phyloP scores from a whole-genome alignment of 1,284 basidiomycete genomes.

The Volvariella volvacea region DNA sequence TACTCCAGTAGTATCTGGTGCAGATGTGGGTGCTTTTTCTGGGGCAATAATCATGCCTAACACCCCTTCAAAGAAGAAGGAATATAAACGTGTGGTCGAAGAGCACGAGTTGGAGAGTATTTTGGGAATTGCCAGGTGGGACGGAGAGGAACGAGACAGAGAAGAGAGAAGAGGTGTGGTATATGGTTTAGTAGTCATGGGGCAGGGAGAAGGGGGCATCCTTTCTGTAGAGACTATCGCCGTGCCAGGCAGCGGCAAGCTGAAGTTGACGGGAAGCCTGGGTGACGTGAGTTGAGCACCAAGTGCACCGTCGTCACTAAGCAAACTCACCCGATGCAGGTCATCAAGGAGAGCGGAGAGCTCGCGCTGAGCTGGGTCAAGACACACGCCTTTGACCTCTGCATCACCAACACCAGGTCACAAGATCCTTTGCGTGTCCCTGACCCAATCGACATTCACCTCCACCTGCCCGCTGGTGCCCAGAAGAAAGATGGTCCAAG shows the following conservation, averaged over 20 bases:
- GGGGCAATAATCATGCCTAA: conserved; percentile 7
- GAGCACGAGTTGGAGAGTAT: conserved; percentile 78
- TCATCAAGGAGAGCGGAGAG: conserved; percentile 87
- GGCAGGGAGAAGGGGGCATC: conserved; percentile 83
- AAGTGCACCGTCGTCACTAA: neutral
- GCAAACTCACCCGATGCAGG: conserved; percentile 28
- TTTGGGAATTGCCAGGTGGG: conserved; percentile 77
- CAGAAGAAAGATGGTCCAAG: conserved; percentile 90
- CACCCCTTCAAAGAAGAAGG: conserved; percentile 13
- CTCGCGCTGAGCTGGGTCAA: conserved; percentile 86
- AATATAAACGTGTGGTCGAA: conserved; percentile 62
- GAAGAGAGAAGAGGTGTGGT: conserved; percentile 69
- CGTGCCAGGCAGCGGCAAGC: conserved; percentile 62
- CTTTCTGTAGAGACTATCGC: conserved; percentile 76
- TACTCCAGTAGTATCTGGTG: neutral
- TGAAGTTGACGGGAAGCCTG: conserved; percentile 78
- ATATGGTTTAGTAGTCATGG: conserved; percentile 85
- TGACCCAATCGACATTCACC: conserved; percentile 71
- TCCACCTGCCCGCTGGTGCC: conserved; percentile 84
- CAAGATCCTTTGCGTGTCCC: conserved; percentile 72
- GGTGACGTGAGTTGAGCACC: conserved; percentile 49
- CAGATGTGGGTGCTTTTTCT: neutral
- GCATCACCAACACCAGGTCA: conserved; percentile 61
- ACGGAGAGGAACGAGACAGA: conserved; percentile 71
- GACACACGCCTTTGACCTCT: conserved; percentile 74